Base-by-base conservation (phyloP, 1,284 basidiomycete species). In the Leucocoprinus gongylophorus region DNA sequence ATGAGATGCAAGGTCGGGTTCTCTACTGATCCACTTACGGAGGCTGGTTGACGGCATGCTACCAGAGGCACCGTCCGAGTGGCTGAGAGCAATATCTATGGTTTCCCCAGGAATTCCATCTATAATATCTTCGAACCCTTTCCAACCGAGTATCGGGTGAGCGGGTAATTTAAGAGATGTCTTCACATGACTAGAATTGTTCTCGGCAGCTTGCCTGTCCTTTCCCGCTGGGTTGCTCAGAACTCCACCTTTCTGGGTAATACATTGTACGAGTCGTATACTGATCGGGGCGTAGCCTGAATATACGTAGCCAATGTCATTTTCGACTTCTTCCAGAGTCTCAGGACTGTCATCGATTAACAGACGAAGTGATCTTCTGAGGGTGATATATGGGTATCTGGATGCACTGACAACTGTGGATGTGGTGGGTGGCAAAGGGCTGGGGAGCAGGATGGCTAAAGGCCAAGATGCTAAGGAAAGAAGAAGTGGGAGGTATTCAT, bases 231-330 rank as follows among this genome's bases (percentile, higher is more conserved):
- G 81, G 61, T 85, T 88, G 62, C 83, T 87, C 54, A 95, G 71
- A 26, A 97, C 85, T 2, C 89, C 88, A 48, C 88, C 88, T 67
- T 93, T 93, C 72, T 97, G 88, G 44, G 86, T 85, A 21, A 95
- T 80, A 60, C 91, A 95, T 68, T 99, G 95, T 6, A 98, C 87
- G 2, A 99, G 77, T 10, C 97, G 83, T 6, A 97, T 71, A 61
- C 88, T 92, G 56, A 98, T 80, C 10, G 97, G 97, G 2, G 97
- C 95, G 67, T 95, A 99, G 8, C 97, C 97, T 1, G 93, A 97
- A 71, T 97, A 99, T 35, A 91, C 90, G 68, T 91, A 99, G 55
- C 90, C 86, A 62, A 98, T 89, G 67, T 99, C 97, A 62, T 89
- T 89, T 59, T 95, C 94, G 32, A 86, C 75, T 62, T 87, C 87